Percentiles rank a stretch among this genome's conserved stretches.
Evolutionary conservation across 257 asterid genomes (phyloP).

Genomic region (Hygrophila difformis): DNA sequence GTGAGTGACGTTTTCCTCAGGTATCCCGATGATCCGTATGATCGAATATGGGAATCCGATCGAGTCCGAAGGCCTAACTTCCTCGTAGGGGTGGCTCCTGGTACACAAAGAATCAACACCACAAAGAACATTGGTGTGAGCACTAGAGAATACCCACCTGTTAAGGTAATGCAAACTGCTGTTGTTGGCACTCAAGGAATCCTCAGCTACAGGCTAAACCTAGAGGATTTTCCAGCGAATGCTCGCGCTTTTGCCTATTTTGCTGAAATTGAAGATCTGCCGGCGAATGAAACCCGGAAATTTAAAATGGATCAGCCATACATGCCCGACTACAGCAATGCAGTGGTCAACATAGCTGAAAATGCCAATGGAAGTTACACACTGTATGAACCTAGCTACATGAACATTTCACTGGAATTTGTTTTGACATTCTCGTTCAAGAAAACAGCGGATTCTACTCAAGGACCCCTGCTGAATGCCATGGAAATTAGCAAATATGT

Average conservation of each 20-base stretch:
- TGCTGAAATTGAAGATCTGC: constrained; percentile 79
- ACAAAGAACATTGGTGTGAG: constrained; percentile 41
- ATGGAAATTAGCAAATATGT: constrained; percentile 83
- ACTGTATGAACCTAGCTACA: constrained; percentile 90
- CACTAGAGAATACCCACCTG: constrained; percentile 91
- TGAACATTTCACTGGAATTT: constrained; percentile 73
- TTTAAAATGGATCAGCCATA: constrained; percentile 79
- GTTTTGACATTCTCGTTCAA: constrained; percentile 72
- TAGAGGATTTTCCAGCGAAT: constrained; percentile 87
- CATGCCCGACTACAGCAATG: constrained; percentile 76
- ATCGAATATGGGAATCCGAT: constrained; percentile 95
- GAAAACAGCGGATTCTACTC: constrained; percentile 66
- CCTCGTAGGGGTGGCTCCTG: constrained; percentile 90
- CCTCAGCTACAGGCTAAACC: constrained; percentile 68
- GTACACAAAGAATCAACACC: constrained; percentile 77
- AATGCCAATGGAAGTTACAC: constrained; percentile 91
- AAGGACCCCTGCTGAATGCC: constrained; percentile 77
- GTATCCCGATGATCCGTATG: constrained; percentile 94
- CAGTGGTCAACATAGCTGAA: constrained; percentile 91
- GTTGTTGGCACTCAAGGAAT: constrained; percentile 74
- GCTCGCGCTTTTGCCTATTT: constrained; percentile 91
- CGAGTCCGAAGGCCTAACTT: constrained; percentile 64
- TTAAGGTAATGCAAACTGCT: constrained; percentile 93
- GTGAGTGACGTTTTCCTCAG: constrained; percentile 41
- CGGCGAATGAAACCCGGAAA: constrained; percentile 56